phyloP scores from a whole-genome alignment of 169 alveolate genomes.

The Eimeria praecox region DNA sequence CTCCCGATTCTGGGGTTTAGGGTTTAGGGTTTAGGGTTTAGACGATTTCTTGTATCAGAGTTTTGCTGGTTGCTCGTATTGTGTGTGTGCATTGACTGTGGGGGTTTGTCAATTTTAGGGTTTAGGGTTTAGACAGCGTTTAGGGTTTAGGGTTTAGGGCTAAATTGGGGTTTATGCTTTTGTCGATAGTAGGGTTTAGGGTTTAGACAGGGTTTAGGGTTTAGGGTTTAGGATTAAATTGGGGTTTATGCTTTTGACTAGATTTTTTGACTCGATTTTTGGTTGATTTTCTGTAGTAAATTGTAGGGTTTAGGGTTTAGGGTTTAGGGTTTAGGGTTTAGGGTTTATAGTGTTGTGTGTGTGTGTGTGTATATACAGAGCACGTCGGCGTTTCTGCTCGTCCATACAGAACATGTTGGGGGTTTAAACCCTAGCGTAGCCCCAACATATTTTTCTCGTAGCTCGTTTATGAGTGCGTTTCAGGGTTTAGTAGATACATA shows the following conservation, averaged over 20 bases:
- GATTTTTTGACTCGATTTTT: too few species aligned
- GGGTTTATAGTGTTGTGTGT: conserved; percentile 25
- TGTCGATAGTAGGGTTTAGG: neutral
- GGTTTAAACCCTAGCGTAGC: neutral
- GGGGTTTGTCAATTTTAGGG: too few species aligned
- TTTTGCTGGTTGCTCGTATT: too few species aligned
- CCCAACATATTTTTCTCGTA: conserved; percentile 30
- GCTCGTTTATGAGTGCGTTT: conserved; percentile 17
- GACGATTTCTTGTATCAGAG: too few species aligned
- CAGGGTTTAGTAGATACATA: conserved; percentile 96
- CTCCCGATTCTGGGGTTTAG: too few species aligned
- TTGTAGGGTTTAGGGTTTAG: neutral
- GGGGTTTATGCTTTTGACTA: conserved; percentile 18
- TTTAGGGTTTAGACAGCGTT: neutral
- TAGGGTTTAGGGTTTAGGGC: neutral
- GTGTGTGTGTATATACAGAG: conserved; percentile 38
- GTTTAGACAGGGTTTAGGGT: neutral
- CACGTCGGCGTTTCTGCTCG: conserved; percentile 69
- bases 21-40: too few species aligned
- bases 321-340: neutral
- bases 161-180: too few species aligned
- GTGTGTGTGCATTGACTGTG: too few species aligned
- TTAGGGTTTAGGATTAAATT: neutral
- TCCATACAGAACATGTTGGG: conserved; percentile 2
- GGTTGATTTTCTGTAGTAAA: too few species aligned